phyloP scores from a whole-genome alignment of 257 asterid species.

The Solanum commersonii region DNA sequence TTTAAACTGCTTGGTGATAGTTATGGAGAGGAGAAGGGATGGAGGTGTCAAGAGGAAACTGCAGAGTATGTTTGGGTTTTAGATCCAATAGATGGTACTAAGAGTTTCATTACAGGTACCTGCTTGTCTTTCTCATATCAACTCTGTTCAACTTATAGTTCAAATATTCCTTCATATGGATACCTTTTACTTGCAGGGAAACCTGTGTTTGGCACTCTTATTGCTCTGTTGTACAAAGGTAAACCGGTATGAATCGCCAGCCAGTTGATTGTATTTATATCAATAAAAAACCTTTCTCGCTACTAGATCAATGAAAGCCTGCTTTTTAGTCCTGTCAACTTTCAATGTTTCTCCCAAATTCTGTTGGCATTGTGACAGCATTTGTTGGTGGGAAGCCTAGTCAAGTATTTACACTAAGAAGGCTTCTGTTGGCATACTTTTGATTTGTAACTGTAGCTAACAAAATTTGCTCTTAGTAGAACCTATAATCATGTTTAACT shows the following conservation, averaged over 20 bases:
- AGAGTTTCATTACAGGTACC: constrained; percentile 88
- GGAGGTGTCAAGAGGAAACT: constrained; percentile 59
- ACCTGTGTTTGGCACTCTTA: constrained; percentile 90
- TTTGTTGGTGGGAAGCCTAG: background rate
- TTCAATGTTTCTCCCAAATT: background rate
- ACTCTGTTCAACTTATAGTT: background rate
- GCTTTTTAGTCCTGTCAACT: background rate
- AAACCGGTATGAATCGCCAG: constrained; percentile 61
- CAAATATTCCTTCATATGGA: background rate
- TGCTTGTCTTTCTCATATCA: background rate
- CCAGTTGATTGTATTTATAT: background rate
- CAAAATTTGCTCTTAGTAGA: background rate
- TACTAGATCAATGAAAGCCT: background rate
- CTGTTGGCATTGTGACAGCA: background rate
- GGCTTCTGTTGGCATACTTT: background rate
- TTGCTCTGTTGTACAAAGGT: constrained; percentile 77
- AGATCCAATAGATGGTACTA: constrained; percentile 98
- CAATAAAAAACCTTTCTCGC: background rate
- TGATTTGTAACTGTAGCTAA: background rate
- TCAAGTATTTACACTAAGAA: background rate
- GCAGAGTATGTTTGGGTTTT: constrained; percentile 92
- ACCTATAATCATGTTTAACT: background rate
- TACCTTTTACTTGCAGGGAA: constrained; percentile 40
- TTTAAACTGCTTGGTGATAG: constrained; percentile 25
- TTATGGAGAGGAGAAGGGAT: constrained; percentile 91